Base-by-base conservation (phyloP, 129 eudicot species). In the Flaveria brownii region DNA sequence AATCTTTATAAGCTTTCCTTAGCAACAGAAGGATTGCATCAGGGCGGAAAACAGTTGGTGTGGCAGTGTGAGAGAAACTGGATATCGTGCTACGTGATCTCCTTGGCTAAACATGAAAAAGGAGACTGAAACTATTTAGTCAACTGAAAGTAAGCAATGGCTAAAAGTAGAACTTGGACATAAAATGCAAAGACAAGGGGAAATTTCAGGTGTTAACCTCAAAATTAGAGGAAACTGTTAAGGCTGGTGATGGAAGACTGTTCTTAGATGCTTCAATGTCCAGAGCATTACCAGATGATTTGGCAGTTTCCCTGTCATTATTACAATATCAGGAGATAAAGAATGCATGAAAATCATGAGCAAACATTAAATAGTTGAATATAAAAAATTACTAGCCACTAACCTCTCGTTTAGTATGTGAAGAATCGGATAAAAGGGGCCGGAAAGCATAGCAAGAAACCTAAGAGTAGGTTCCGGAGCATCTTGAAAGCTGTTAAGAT, bases 381-480 rank as follows among this genome's bases (percentile, higher is more conserved):
- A 11, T 17, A 30, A 68, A 67, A 20, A 20, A 68, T 3, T 45
- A 13, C 8, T 45, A 54, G 60, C 13, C 42, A 82, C 88, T 42
- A 57, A 94, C 98, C 98, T 94, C 79, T 90, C 93, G 61, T 78
- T 87, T 50, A 89, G 86, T 81, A 88, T 80, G 74, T 83, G 85
- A 86, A 94, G 97, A 86, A 94, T 87, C 4, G 96, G 97, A 79
- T 91, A 91, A 69, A 84, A 81, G 2, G 97, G 97, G 52, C 97
- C 97, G 13, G 90, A 91, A 77, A 94, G 97, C 98, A 94, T 91
- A 14, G 98, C 93, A 78, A 94, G 92, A 86, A 94, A 94, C 52
- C 96, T 90, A 65, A 89, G 76, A 78, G 87, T 83, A 70, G 88
- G 60, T 84, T 94, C 97, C 49, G 93, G 80, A 72, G 90, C 88